Base-by-base conservation (phyloP, 768 basidiomycete species). In the Tylopilus rubrobrunneus region DNA sequence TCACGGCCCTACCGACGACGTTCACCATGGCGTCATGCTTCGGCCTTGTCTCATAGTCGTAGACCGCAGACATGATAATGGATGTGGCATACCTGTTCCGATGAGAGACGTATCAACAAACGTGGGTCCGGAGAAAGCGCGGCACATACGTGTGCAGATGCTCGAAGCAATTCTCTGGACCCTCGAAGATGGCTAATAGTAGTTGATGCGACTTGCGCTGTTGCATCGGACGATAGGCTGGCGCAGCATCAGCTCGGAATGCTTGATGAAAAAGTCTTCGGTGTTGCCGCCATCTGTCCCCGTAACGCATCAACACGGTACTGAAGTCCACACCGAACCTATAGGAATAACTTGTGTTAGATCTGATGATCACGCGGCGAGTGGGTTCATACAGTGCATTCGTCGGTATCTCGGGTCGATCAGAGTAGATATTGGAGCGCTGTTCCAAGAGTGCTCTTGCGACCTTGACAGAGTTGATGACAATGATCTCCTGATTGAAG, bases 241-340 rank as follows among this genome's bases (percentile, higher is more conserved):
- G 28, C 8, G 59, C 45, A 2, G 61, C 61, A 28, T 67, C 62
- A 9, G 60, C 61, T 31, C 61, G 59, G 60, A 75, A 73, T 25
- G 64, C 61, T 39, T 76, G 70, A 40, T 76, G 74, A 34, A 69
- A 68, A 5, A 73, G 53, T 34, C 68, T 63, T 52, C 74, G 58
- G 36, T 74, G 70, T 25, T 45, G 41, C 14, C 71, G 67, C 76
- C 74, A 76, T 48, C 62, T 62, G 15, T 66, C 61, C 10, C 73
- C 74, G 52, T 76, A 74, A n/a, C 43, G 60, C 60, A 72, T 65
- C 12, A 73, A 45, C 12, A 60, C 66, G 1, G 67, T 63, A 45
- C 69, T 66, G 54, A 72, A 74, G 63, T 64, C 68, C 49, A 75
- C 1, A 56, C 71, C 69, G 62, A 71, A 49, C 53, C 65, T 66